Base-by-base conservation (phyloP, 331 rosid species). In the Erythrophleum ivorense region DNA sequence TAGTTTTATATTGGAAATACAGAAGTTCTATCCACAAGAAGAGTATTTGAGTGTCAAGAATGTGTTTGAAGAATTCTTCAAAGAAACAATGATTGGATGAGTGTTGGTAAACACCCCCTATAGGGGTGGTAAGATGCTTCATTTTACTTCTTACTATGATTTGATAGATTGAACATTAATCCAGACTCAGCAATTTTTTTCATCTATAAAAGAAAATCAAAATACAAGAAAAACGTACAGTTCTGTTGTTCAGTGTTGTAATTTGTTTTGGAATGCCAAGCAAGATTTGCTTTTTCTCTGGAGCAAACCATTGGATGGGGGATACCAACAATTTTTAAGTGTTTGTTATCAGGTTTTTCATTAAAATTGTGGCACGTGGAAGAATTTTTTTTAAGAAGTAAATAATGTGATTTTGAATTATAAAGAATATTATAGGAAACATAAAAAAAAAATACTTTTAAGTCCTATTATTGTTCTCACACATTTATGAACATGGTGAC, bases 91-190 rank as follows among this genome's bases (percentile, higher is more conserved):
- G 50, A 24, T 66, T 66, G 83, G 82, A 74, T 65, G 78, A 82
- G 84, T 87, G 85, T 87, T 88, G 10, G 71, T 38, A 18, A 38
- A 34, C 16, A 15, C 2, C 71, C 48, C 49, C 3, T 15, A 73
- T 74, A 73, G 87, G 90, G 79, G 9, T 83, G 85, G 57, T 78
- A 62, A 83, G 84, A 74, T 87, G 89, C 3, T 76, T 86, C 72
- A 46, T 63, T 84, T 46, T 8, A 41, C 74, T 70, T 86, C 52
- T 71, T 52, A 52, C 59, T 52, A 34, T 86, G 84, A 59, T 80
- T 86, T 81, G 87, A 67, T 86, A 77, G 80, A 78, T 87, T 86
- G 81, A 72, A 83, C 82, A 73, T 78, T 82, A 69, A 79, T 76
- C 69, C 49, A 54, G 64, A 68, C 57, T 76, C 46, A 0, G 54